Base-by-base conservation (phyloP, 2,329 filamentous ascomycete genomes). In the Diaporthe ilicicola region DNA sequence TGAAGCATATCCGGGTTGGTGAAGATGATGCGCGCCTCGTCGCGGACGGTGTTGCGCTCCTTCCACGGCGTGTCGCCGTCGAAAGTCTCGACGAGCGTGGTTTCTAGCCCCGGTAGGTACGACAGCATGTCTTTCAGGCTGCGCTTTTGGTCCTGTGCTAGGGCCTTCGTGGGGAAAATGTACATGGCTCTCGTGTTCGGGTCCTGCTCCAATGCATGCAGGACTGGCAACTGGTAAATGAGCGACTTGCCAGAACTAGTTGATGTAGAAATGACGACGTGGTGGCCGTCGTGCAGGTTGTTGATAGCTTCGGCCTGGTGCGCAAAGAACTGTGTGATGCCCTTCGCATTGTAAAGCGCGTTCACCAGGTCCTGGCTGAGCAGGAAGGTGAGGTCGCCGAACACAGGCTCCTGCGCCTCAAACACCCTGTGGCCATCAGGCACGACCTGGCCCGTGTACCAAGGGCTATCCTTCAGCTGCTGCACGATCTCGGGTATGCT, bases 1-100 rank as follows among this genome's bases (percentile, higher is more conserved):
- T 99, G 96, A 44, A 99, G 86, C 95, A 98, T 99, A 77, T 99
- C 96, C 0, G 96, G 96, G 76, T 99, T 99, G 0, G 96, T 99
- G 77, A 99, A 98, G 64, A 99, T 95, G 73, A 98, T 94, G 29
- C 94, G 89, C 0, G 93, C 96, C 81, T 97, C 91, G 48, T 98
- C 95, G 7, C 95, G 90, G 73, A 99, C 95, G 34, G 85, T 78
- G 74, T 94, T 94, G 27, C 96, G 89, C 73, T 93, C 91, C 6
- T 83, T 81, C 90, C 97, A 95, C 0, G 93, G 91, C 0, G 96
- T 99, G 79, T 99, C 96, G 8, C 96, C 96, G 78, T 99, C 96
- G 75, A 97, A 98, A 0, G 96, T 98, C 78, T 98, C 96, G 2
- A 98, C 94, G 22, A 97, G 83, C 0, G 91, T 84, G 51, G 93